phyloP scores from a whole-genome alignment of 202 grass and related monocot species.

The Saccharum hybrid region DNA sequence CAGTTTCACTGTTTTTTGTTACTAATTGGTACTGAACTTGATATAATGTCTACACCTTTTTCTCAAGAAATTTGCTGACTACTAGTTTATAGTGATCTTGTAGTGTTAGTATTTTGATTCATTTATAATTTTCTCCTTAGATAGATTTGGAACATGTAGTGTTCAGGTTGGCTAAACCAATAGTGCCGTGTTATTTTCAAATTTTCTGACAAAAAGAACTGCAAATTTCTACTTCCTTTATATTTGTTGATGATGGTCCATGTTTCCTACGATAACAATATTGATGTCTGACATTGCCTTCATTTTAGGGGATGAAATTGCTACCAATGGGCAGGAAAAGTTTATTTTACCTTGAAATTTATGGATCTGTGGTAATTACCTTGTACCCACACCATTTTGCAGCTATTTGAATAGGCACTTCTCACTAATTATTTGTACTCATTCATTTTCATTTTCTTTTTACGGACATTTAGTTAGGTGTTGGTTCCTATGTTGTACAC shows the following conservation, averaged over 20 bases:
- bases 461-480: slow-evolving; percentile 61
- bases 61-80: slow-evolving; percentile 6
- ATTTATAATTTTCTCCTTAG: not conserved
- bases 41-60: not conserved
- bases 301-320: slow-evolving; percentile 86
- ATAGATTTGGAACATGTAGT: not conserved
- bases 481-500: slow-evolving; percentile 79
- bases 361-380: slow-evolving; percentile 84
- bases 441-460: slow-evolving; percentile 28
- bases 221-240: slow-evolving; percentile 21
- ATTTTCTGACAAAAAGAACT: slow-evolving; percentile 34
- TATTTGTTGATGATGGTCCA: slow-evolving; percentile 24
- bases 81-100: not conserved
- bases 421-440: slow-evolving; percentile 33
- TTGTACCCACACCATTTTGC: slow-evolving; percentile 25
- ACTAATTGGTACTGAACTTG: not conserved
- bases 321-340: slow-evolving; percentile 91
- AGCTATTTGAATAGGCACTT: slow-evolving; percentile 28
- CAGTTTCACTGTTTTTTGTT: slow-evolving; percentile 7
- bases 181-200: not conserved
- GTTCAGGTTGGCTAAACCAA: not conserved
- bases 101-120: not conserved
- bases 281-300: slow-evolving; percentile 47
- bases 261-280: not conserved
- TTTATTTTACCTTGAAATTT: slow-evolving; percentile 81